These are phyloP conservation scores for Nakazawaea sp. DNA, from an alignment of 805 yeast species.

Conservation along the genomic window DNA sequence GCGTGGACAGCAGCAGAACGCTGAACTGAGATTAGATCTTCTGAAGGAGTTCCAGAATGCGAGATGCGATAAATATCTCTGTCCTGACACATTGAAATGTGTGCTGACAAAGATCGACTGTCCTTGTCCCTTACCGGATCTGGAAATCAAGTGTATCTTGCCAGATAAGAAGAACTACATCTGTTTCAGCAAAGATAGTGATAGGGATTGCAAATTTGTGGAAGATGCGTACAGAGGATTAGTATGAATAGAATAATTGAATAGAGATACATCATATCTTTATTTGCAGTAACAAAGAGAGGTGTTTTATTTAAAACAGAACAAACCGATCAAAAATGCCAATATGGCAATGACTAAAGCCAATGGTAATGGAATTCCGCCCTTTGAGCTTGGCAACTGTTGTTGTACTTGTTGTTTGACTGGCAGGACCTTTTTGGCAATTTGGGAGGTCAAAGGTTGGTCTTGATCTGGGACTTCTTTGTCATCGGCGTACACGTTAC, in stretches of 20 bases:
- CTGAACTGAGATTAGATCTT: slow-evolving; percentile 27
- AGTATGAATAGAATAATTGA: slow-evolving; percentile 26
- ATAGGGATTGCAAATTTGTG: slow-evolving; percentile 86
- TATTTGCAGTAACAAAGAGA: not conserved
- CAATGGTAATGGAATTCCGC: slow-evolving; percentile 11
- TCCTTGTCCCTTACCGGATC: slow-evolving; percentile 85
- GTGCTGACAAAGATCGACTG: slow-evolving; percentile 66
- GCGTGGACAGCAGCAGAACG: slow-evolving; percentile 21
- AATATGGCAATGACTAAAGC: slow-evolving; percentile 6
- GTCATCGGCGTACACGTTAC: not conserved
- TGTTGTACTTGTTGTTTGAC: no score
- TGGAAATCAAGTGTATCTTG: slow-evolving; percentile 73
- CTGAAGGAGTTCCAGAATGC: slow-evolving; percentile 31
- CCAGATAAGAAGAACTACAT: slow-evolving; percentile 62
- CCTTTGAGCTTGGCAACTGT: slow-evolving; percentile 6
- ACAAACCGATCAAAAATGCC: slow-evolving; percentile 10
- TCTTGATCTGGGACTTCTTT: not conserved
- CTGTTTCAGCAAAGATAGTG: slow-evolving; percentile 72
- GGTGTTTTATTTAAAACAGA: slow-evolving; percentile 3
- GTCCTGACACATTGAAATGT: slow-evolving; percentile 80
- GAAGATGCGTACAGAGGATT: slow-evolving; percentile 59
- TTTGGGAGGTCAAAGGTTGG: not conserved
- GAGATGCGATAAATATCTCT: slow-evolving; percentile 61
- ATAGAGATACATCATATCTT: not conserved
- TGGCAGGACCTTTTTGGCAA: not conserved